Evolutionary conservation across 73 alveolate species (phyloP), one percentile per base, ranked within the genome.

Genomic region (Paramecium bursaria): DNA sequence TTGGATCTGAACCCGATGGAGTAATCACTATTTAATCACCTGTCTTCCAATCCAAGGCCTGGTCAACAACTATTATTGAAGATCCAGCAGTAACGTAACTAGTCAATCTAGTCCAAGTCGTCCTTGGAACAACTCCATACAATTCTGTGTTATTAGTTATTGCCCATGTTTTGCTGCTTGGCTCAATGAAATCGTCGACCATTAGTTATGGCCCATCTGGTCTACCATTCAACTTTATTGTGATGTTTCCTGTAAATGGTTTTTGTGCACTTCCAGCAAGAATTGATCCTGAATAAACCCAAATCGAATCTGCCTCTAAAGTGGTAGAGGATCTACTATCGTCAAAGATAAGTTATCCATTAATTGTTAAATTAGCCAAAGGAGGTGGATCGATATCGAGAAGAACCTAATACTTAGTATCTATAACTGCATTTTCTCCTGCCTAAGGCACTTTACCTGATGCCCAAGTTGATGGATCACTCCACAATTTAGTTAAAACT

Each of bases 11-110:
- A 7, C 76, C 67, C 14, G 89, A 42, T 22, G 89, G 89, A 5
- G 79, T 82, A 31, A 79, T 26, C 26, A 73, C 89, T 0, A 79
- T 79, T 54, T 33, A 47, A 53, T 79, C 89, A 19, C 89, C 80
- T 10, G 54, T 74, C 9, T 60, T 25, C 89, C 89, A 79, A 17
- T 51, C 89, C 14, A 50, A 46, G 54, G 61, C 49, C 29, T 79
- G 48, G 22, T 47, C 55, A 1, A 79, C 89, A 11, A 30, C 54
- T 10, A 79, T 27, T 2, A 27, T 9, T 0, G 48, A 53, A 10
- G 80, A 30, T 21, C 89, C 89, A 35, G 80, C 73, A 44, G 51
- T 73, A 11, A 50, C 61, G 54, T 61, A 55, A 0, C 3, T 27
- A 19, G 74, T 22, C 42, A 79, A 55, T 53, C 89, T 61, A 54